Base-by-base conservation (phyloP, 2,329 filamentous ascomycete genomes). In the Intubia oerlemansii region DNA sequence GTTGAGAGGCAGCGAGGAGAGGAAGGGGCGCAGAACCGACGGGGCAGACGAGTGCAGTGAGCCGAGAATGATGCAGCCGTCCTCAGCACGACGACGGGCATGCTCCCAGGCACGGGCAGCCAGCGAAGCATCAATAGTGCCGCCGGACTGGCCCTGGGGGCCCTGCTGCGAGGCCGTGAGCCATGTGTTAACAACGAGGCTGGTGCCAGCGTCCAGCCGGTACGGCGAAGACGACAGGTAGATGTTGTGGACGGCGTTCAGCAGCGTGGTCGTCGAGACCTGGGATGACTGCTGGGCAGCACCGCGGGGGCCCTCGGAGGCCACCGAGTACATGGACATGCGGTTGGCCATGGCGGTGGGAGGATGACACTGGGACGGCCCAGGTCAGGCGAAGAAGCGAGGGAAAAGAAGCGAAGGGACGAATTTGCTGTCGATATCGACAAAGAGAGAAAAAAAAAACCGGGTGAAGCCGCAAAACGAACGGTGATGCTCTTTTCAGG, bases 181-280 rank as follows among this genome's bases (percentile, higher is more conserved):
- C 84, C 84, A 93, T 32, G 82, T 93, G 54, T 95, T 95, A 39
- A 95, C 81, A 0, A 88, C 84, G 22, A 95, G 50, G 47, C 81
- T 92, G 20, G 84, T 88, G 39, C 80, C 81, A 27, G 82, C 73
- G 50, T 98, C 88, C 25, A 98, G 66, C 36, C 64, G 62, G 48
- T 91, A 88, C n/a, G 85, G 69, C 43, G 81, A 70, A 17, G 71
- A 72, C 4, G 77, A 70, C 27, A 79, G 65, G 50, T 91, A 95
- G 44, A 78, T 75, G 41, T 80, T 82, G 53, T 98, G 88, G 25
- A 93, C 64, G 32, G 80, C 69, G 52, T 95, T 95, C 32, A 98
- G 66, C 26, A 95, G 65, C 1, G 82, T 91, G 2, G 84, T 92
- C 3, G 85, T 91, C 6, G 85, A 92, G 31, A 93, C 73, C 47